Conservation (phyloP, 768 basidiomycete species). For the Lactifluus hygrophoroides region DNA sequence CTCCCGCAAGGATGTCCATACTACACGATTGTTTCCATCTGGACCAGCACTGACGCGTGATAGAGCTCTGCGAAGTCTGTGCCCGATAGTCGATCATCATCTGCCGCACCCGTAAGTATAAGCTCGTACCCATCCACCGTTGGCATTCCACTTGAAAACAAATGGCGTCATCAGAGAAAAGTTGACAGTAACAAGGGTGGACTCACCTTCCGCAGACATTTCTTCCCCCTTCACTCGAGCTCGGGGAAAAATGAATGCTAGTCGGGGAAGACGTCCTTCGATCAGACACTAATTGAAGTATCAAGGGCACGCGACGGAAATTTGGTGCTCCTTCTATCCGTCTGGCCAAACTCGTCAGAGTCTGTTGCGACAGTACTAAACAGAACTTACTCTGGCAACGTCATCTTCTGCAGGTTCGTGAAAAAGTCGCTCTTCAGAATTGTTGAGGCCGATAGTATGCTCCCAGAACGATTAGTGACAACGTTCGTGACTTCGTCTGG, state of each 20-base stretch:
- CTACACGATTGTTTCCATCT: slow-evolving; percentile 63
- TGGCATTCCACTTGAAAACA: slow-evolving; percentile 79
- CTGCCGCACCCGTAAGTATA: neutral
- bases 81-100: neutral
- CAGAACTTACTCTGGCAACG: slow-evolving; percentile 72
- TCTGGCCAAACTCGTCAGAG: slow-evolving; percentile 28
- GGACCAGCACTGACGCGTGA: slow-evolving; percentile 73
- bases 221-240: slow-evolving; percentile 33
- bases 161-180: neutral
- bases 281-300: slow-evolving; percentile 30
- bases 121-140: slow-evolving; percentile 69
- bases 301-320: slow-evolving; percentile 75
- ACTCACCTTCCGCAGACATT: slow-evolving; percentile 71
- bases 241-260: slow-evolving; percentile 32
- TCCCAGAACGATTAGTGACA: slow-evolving; percentile 76
- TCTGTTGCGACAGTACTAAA: neutral
- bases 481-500: slow-evolving; percentile 88
- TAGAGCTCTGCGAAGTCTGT: slow-evolving; percentile 70
- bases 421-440: slow-evolving; percentile 97
- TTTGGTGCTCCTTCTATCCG: slow-evolving; percentile 93
- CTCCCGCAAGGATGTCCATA: slow-evolving; percentile 95
- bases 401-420: slow-evolving; percentile 92
- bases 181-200: neutral
- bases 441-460: slow-evolving; percentile 81
- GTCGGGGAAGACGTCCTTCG: slow-evolving; percentile 26